A percentile compares a stretch with the other conserved stretches of the same genome.
Evolutionary conservation across 1,139 yeast species (phyloP).

Genomic region (Petasospora rhodanensis): DNA sequence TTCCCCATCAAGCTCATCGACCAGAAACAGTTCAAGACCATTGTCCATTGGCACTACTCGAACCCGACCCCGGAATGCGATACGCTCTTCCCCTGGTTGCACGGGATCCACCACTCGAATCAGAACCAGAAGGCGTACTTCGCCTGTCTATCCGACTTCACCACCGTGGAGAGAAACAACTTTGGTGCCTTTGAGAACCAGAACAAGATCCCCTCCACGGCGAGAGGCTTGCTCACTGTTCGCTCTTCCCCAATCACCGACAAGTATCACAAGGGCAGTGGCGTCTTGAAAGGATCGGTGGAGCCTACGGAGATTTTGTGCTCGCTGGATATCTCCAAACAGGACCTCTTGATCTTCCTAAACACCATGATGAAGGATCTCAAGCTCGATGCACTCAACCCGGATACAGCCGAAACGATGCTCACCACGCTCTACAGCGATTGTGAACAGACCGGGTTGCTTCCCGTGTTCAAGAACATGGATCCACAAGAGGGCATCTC

Average conservation of each 20-base stretch:
- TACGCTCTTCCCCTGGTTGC: constrained; percentile 85
- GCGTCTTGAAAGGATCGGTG: constrained; percentile 60
- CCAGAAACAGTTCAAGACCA: constrained; percentile 30
- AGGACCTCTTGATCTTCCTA: constrained; percentile 16
- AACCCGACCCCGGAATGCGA: constrained; percentile 59
- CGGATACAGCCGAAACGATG: constrained; percentile 9
- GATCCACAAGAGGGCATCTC: constrained; percentile 69
- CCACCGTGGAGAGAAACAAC: constrained; percentile 21
- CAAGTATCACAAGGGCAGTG: constrained; percentile 36
- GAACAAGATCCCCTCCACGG: constrained; percentile 14
- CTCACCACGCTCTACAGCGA: constrained; percentile 35
- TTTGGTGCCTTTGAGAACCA: constrained; percentile 21
- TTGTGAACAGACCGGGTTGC: constrained; percentile 37
- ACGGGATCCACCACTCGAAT: constrained; percentile 50
- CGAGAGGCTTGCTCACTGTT: constrained; percentile 32
- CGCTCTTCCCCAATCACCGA: constrained; percentile 35
- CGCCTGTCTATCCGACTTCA: constrained; percentile 18
- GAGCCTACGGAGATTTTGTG: constrained; percentile 55
- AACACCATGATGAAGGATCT: constrained; percentile 18
- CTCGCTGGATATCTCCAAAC: constrained; percentile 27
- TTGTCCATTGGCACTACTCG: constrained; percentile 44
- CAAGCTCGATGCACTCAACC: constrained; percentile 19
- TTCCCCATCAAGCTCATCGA: constrained; percentile 29
- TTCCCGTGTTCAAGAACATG: constrained; percentile 51
- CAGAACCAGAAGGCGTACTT: constrained; percentile 23